Evolutionary conservation across 352 stramenopile genomes (phyloP).

Genomic region (Blastocystis sp.): DNA sequence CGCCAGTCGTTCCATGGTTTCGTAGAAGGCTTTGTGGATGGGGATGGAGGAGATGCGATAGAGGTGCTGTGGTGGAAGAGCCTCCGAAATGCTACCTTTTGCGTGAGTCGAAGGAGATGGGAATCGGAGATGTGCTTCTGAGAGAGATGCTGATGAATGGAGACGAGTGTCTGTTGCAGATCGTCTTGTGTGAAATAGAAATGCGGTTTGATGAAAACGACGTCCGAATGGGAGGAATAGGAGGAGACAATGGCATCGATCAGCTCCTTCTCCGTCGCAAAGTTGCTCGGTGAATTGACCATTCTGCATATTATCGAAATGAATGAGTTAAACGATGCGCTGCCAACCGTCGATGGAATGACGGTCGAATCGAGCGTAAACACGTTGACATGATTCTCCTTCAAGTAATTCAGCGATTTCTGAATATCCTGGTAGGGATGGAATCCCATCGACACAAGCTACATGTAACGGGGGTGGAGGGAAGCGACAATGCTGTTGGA

Average conservation of each 20-base stretch:
- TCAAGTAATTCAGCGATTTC: not conserved
- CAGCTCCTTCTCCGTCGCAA: not conserved
- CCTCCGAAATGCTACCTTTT: not conserved
- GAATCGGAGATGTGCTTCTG: not conserved
- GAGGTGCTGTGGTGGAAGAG: not conserved
- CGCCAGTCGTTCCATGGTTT: not conserved
- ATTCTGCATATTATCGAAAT: not conserved
- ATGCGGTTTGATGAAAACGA: constrained; percentile 5
- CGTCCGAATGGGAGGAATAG: too few species aligned
- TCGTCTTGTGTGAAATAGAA: not conserved
- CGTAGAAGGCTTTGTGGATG: not conserved
- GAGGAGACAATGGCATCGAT: not conserved
- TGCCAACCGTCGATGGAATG: constrained; percentile 13
- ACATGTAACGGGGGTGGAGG: not conserved
- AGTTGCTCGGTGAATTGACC: not conserved
- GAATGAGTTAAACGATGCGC: not conserved
- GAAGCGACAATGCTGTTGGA: not conserved
- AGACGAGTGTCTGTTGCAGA: not conserved
- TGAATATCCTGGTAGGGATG: constrained; percentile 43
- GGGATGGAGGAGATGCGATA: not conserved
- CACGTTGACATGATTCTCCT: not conserved
- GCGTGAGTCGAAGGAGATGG: not conserved
- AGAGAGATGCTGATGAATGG: not conserved
- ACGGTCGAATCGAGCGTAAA: not conserved
- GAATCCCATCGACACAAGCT: constrained; percentile 21